These are phyloP conservation scores for Candida rishiriensis DNA, from an alignment of 805 yeast genomes.

Conservation along the genomic window DNA sequence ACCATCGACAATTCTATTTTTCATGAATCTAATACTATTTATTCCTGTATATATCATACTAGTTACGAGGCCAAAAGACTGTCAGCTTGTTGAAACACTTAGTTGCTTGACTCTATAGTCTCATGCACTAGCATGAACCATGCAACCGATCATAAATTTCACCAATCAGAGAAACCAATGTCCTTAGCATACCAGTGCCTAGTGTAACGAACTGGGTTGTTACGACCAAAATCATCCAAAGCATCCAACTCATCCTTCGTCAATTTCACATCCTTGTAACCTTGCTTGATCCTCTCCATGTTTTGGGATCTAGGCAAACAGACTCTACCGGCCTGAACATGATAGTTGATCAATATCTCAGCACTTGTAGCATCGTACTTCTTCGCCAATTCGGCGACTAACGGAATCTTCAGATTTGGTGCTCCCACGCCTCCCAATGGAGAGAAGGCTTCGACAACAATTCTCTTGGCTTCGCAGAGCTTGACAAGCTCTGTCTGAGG, in stretches of 20 bases:
- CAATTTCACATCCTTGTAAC: slow-evolving; percentile 32
- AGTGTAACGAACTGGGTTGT: no score
- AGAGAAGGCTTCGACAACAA: slow-evolving; percentile 49
- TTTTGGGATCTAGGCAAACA: slow-evolving; percentile 71
- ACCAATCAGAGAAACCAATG: no score
- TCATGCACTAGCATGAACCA: no score
- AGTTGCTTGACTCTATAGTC: no score
- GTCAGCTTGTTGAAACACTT: no score
- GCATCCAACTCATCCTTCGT: slow-evolving; percentile 32
- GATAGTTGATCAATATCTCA: slow-evolving; percentile 60
- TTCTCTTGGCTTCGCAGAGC: slow-evolving; percentile 33
- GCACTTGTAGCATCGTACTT: slow-evolving; percentile 50
- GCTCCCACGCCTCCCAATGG: slow-evolving; percentile 67
- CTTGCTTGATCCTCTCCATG: slow-evolving; percentile 48
- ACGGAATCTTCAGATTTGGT: slow-evolving; percentile 51
- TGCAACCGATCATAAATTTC: no score
- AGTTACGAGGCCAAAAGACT: no score
- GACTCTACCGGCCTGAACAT: slow-evolving; percentile 55
- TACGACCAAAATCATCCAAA: slow-evolving; percentile 31
- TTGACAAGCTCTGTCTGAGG: slow-evolving; percentile 37
- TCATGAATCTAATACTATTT: background rate
- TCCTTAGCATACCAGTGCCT: no score
- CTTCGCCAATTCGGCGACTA: slow-evolving; percentile 48
- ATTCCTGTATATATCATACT: background rate
- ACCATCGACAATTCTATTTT: background rate